phyloP scores from a whole-genome alignment of 345 rosid genomes.

The Zanthoxylum bungeanum region DNA sequence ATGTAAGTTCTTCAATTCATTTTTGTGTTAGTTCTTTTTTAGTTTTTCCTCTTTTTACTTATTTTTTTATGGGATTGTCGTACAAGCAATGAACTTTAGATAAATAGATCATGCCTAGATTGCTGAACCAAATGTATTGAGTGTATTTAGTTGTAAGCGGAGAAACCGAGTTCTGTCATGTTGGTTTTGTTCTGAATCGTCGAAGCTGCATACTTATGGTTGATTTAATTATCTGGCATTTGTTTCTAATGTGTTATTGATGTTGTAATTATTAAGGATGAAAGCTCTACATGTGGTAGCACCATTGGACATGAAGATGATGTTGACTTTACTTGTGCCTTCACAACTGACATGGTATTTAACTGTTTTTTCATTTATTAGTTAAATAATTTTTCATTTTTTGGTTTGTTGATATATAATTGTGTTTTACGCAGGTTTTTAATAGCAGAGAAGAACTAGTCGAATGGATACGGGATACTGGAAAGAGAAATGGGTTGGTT shows the following conservation, averaged over 20 bases:
- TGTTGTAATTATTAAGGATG: conserved; percentile 4
- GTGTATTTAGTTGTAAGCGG: background rate
- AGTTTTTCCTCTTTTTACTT: background rate
- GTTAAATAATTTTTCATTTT: background rate
- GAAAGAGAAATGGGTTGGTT: conserved; percentile 15
- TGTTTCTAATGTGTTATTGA: background rate
- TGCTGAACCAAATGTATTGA: background rate
- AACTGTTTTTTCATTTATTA: background rate
- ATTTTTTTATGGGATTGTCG: background rate
- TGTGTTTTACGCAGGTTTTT: background rate
- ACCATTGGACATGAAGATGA: conserved; percentile 7
- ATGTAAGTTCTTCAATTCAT: conserved; percentile 3
- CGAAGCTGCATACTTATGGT: background rate
- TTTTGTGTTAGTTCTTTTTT: background rate
- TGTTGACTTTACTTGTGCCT: conserved; percentile 12
- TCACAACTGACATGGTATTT: conserved; percentile 15
- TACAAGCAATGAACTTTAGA: background rate
- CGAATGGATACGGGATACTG: conserved; percentile 14
- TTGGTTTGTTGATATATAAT: background rate
- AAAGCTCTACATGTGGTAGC: conserved; percentile 20
- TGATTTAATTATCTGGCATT: background rate
- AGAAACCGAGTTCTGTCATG: background rate
- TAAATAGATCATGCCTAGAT: background rate
- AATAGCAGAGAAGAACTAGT: conserved; percentile 14
- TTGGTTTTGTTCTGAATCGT: background rate